Percentiles rank a stretch among this genome's conserved stretches.
phyloP scores from a whole-genome alignment of 768 basidiomycete species.

The Boletus rubropictus region DNA sequence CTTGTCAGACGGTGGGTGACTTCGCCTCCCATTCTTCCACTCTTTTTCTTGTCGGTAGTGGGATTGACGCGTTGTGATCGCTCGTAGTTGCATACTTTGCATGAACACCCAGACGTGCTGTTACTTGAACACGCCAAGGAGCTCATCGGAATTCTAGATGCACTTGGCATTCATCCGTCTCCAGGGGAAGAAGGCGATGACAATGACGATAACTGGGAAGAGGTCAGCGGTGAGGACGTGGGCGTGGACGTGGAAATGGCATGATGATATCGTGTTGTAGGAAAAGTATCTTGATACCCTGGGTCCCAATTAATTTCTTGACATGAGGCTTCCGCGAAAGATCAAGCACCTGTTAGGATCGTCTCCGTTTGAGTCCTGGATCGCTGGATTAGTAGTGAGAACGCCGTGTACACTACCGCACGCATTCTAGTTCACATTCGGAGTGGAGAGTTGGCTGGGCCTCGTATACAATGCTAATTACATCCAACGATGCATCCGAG shows the following conservation, averaged over 20 bases:
- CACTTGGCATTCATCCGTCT: slow-evolving; percentile 58
- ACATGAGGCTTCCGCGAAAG: background rate
- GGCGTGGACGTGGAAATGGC: slow-evolving; percentile 56
- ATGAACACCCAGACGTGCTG: slow-evolving; percentile 71
- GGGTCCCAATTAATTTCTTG: background rate
- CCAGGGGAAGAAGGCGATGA: slow-evolving; percentile 41
- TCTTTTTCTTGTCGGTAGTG: background rate
- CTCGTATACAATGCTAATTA: too few species aligned
- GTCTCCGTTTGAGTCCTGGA: background rate
- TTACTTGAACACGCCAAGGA: slow-evolving; percentile 72
- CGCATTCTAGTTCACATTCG: background rate
- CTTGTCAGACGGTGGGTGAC: slow-evolving; percentile 66
- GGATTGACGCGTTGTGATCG: background rate
- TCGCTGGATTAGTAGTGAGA: background rate
- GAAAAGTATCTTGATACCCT: slow-evolving; percentile 10
- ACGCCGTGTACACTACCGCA: background rate
- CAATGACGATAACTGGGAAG: slow-evolving; percentile 51
- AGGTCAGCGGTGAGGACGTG: slow-evolving; percentile 51
- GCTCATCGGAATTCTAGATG: slow-evolving; percentile 62
- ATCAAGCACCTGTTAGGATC: background rate
- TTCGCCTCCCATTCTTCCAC: background rate
- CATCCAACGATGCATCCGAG: too few species aligned
- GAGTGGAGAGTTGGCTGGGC: too few species aligned
- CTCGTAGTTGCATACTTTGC: slow-evolving; percentile 58
- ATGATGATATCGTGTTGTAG: slow-evolving; percentile 17